A percentile compares a stretch with the other conserved stretches of the same genome.
Evolutionary conservation across 176 grass and related monocot genomes (phyloP).

Genomic region (Pontederia paniculata): DNA sequence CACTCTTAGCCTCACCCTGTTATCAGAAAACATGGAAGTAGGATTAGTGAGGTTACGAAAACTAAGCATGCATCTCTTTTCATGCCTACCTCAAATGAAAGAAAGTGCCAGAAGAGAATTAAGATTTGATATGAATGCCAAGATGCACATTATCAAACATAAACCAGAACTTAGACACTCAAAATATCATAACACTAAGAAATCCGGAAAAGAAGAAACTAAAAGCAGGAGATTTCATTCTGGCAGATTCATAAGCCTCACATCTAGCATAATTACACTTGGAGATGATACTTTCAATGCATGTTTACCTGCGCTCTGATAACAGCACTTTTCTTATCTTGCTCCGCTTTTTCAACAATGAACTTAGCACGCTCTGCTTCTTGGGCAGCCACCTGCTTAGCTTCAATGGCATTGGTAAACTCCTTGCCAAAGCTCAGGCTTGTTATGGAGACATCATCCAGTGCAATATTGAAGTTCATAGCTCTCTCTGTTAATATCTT

Average conservation of each 20-base stretch:
- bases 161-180: too few species aligned
- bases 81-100: conserved; percentile 27
- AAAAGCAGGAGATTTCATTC: too few species aligned
- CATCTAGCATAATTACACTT: too few species aligned
- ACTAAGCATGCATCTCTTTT: conserved; percentile 22
- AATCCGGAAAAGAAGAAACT: too few species aligned
- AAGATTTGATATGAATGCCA: too few species aligned
- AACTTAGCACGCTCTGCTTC: conserved; percentile 84
- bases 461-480: conserved; percentile 68
- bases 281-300: too few species aligned
- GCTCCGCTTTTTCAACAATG: conserved; percentile 61
- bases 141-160: too few species aligned
- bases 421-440: conserved; percentile 79
- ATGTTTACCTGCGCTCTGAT: conserved; percentile 57
- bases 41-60: conserved; percentile 44
- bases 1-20: conserved; percentile 18
- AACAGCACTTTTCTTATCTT: conserved; percentile 56
- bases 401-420: conserved; percentile 87
- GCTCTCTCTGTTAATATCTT: conserved; percentile 82
- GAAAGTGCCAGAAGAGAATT: conserved; percentile 6
- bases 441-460: conserved; percentile 89
- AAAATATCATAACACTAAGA: too few species aligned
- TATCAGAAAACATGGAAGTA: conserved; percentile 1
- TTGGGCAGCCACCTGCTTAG: conserved; percentile 80
- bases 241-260: too few species aligned